Conservation (phyloP, 2,329 filamentous ascomycete species). For the Aspergillus sp. region DNA sequence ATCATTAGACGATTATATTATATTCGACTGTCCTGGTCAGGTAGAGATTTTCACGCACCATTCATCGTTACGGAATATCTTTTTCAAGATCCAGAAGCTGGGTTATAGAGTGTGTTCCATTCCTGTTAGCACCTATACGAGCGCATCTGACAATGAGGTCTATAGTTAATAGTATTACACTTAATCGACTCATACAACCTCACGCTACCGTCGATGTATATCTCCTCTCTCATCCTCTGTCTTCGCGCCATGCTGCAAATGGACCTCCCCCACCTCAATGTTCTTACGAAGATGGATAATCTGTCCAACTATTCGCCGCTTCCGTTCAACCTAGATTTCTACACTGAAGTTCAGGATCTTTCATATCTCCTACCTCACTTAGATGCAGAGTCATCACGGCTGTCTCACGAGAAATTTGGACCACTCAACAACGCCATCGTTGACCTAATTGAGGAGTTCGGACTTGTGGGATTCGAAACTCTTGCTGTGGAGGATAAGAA, state of each 20-base stretch:
- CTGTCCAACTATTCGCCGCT: constrained; percentile 79
- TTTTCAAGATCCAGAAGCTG: constrained; percentile 84
- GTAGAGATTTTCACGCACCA: constrained; percentile 98
- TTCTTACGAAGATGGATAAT: constrained; percentile 97
- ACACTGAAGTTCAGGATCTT: constrained; percentile 95
- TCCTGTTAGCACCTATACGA: not conserved
- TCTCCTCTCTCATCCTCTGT: constrained; percentile 89
- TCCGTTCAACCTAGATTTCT: constrained; percentile 94
- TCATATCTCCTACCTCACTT: constrained; percentile 79
- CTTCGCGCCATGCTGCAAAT: constrained; percentile 97
- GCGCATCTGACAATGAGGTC: constrained; percentile 5
- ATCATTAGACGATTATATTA: constrained; percentile 73
- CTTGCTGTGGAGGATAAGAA: constrained; percentile 94
- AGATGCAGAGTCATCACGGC: constrained; percentile 70
- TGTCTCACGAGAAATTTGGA: constrained; percentile 73
- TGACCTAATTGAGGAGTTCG: constrained; percentile 83
- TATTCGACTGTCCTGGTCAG: constrained; percentile 96
- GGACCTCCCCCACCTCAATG: constrained; percentile 93
- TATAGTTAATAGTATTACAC: constrained; percentile 85
- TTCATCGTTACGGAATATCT: constrained; percentile 84
- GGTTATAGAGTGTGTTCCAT: constrained; percentile 74
- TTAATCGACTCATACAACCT: constrained; percentile 93
- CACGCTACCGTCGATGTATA: constrained; percentile 89
- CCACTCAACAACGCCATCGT: constrained; percentile 84
- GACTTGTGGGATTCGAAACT: constrained; percentile 87